Evolutionary conservation across 129 eudicot species (phyloP), one percentile per base, ranked within the genome.

Genomic region (Erigeron canadensis): DNA sequence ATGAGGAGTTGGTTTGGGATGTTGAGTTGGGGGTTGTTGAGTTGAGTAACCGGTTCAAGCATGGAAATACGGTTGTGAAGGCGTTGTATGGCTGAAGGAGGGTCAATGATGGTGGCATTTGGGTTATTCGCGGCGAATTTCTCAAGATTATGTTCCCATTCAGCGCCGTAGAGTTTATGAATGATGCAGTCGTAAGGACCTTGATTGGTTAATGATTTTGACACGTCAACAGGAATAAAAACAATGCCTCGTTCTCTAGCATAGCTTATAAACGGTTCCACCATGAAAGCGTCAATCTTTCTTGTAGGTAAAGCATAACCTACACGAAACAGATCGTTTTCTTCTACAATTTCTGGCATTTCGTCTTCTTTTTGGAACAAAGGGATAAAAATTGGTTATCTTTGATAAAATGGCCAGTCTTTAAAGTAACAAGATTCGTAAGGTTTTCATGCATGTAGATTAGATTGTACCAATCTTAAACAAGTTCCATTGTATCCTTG

Each of bases 61-160:
- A 91, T 91, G 45, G 89, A 74, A 37, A 74, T 41, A 11, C 98
- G 89, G 59, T 83, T 80, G 78, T 86, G 91, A 60, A 91, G 87
- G 72, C 74, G 70, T 19, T 85, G 69, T 70, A 88, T 80, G 41
- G 86, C 76, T 34, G 47, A 18, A 1, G 82, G 89, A 0, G 75
- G 81, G 75, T 91, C 94, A 21, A 91, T 65, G 0, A 91, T 56
- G 79, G 77, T 69, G 53, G 73, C 69, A 57, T 75, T 64, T 12
- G 96, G 91, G 84, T 86, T 15, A 15, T 7, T 40, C 55, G 64
- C 2, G 37, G 79, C 10, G 72, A 57, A 62, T 2, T 54, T 23
- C 1, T 79, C 18, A 17, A 91, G 65, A 19, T 84, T 84, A 5
- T 45, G 70, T 54, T 69, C 79, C 97, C 97, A 91, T 16, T 83